Evolutionary conservation across 192 early-diverging fungal species (phyloP).

Genomic region (Coemansia sp.): DNA sequence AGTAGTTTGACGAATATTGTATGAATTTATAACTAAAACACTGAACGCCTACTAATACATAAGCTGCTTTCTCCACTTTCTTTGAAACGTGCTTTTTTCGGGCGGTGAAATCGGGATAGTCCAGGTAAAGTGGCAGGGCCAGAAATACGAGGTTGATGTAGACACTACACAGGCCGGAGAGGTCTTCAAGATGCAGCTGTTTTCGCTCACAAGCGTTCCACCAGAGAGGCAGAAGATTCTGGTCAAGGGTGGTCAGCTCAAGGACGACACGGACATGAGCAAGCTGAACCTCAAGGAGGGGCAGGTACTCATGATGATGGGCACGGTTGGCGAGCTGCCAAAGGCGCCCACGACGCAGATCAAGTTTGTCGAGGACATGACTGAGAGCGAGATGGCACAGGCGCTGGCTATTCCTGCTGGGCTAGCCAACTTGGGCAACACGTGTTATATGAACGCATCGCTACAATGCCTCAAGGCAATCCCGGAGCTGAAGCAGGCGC

Average conservation of each 20-base stretch:
- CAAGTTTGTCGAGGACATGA: conserved; percentile 91
- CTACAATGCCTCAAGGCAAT: conserved; percentile 90
- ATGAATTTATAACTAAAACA: too few relatives aligned
- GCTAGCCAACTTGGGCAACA: conserved; percentile 89
- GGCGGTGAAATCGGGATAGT: too few relatives aligned
- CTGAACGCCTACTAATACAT: background rate
- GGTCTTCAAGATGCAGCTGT: conserved; percentile 86
- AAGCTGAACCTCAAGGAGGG: conserved; percentile 72
- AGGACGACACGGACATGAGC: conserved; percentile 78
- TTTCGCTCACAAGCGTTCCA: conserved; percentile 82
- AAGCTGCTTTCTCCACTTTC: too few relatives aligned
- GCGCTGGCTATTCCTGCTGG: conserved; percentile 92
- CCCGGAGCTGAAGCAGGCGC: conserved; percentile 67
- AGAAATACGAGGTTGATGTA: conserved; percentile 78
- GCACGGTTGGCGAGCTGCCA: conserved; percentile 89
- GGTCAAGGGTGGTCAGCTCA: conserved; percentile 87
- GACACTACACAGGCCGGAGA: conserved; percentile 70
- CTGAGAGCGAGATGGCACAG: conserved; percentile 77
- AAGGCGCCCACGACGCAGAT: conserved; percentile 68
- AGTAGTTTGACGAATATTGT: too few relatives aligned
- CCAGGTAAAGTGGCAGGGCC: conserved; percentile 85
- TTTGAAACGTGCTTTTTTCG: too few relatives aligned
- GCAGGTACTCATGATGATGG: conserved; percentile 84
- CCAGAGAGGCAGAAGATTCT: conserved; percentile 95
- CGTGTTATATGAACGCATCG: conserved; percentile 87